Percentiles rank a stretch among this genome's conserved stretches.
Evolutionary conservation across 306 rosid genomes (phyloP).

Genomic region (Hippophae tibetana): DNA sequence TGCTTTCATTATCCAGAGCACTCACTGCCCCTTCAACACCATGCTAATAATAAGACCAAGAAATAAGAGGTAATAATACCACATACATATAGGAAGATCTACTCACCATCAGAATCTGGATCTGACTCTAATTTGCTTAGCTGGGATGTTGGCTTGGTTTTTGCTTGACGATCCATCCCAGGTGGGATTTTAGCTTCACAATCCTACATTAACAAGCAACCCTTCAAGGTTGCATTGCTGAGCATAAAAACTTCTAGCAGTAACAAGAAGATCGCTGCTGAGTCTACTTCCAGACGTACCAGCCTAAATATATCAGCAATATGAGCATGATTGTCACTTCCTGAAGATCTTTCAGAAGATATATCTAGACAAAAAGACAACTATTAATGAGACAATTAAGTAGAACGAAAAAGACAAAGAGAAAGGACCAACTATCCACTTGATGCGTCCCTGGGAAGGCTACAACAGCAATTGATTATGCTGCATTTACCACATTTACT

Average conservation of each 20-base stretch:
- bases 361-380: constrained; percentile 23
- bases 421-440: constrained; percentile 29
- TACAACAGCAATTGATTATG: constrained; percentile 28
- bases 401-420: background rate
- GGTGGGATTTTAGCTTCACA: background rate
- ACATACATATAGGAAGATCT: constrained; percentile 12
- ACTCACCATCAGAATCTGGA: constrained; percentile 83
- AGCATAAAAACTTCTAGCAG: constrained; percentile 10
- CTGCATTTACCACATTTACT: constrained; percentile 31
- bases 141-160: constrained; percentile 31
- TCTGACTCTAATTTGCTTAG: constrained; percentile 51
- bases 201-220: constrained; percentile 30
- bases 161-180: constrained; percentile 13
- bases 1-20: constrained; percentile 52
- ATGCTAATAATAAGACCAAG: constrained; percentile 31
- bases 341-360: constrained; percentile 41
- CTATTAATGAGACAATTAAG: constrained; percentile 8
- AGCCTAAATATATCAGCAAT: constrained; percentile 24
- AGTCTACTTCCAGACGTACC: constrained; percentile 26
- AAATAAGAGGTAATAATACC: constrained; percentile 10
- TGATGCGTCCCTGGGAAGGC: constrained; percentile 29
- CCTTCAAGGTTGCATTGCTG: constrained; percentile 5
- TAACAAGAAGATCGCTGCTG: background rate
- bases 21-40: constrained; percentile 54
- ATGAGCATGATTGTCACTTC: constrained; percentile 13